Base-by-base conservation (phyloP, 805 yeast species). In the Nakazawaea populi region DNA sequence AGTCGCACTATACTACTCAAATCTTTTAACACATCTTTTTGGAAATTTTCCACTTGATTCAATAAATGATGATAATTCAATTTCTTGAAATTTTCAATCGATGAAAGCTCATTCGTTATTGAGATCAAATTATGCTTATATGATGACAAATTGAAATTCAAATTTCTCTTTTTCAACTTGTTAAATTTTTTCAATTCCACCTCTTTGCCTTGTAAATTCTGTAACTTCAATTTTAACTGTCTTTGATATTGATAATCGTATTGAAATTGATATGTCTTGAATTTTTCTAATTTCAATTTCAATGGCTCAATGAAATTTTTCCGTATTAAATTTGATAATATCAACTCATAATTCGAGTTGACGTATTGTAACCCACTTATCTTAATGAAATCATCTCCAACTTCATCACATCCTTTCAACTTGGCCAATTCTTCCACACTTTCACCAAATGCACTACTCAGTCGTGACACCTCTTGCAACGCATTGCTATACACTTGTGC, bases 311-410 rank as follows among this genome's bases (percentile, higher is more conserved):
- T 80, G 58, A 89, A 79, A 35, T 76, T 72, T n/a, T 71, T 60
- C n/a, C 69, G 66, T 1, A 89, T 63, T 44, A 82, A 67, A 48
- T 80, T 70, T 12, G 89, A 76, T 56, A 89, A 71, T 11, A 89
- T 79, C 54, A 82, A 83, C 54, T 86, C 85, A 61, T 88, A 94
- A 62, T 87, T 88, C 0, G 92, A 82, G 18, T 87, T 76, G 42
- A 89, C 71, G 60, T 79, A 82, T 57, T 87, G 91, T 49, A 89
- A 69, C 0, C 96, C 96, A 41, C 89, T 84, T 2, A 91, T 87
- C 46, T 82, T 76, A 57, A 81, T 67, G 12, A 89, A 64, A 7
- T 89, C 89, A 56, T 85, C 85, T 12, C 80, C 82, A 18, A 83
- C 76, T n/a, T 46, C 36, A 35, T 42, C 45, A 38, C 42, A 29